Evolutionary conservation across 129 eudicot genomes (phyloP), one percentile per base, ranked within the genome.

Genomic region (Flaveria ramosissima): DNA sequence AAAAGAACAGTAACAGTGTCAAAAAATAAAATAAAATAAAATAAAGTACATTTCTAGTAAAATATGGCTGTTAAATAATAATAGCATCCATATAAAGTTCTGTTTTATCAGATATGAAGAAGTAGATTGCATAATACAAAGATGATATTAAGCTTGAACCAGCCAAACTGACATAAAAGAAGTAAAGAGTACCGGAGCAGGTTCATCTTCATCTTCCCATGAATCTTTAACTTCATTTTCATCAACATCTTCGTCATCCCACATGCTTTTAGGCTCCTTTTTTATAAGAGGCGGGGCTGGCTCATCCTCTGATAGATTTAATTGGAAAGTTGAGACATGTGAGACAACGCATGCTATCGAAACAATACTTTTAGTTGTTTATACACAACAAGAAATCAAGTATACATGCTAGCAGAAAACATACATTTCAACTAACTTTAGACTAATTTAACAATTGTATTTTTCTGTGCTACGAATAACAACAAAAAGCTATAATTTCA

Each of bases 151-250:
- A 8, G 30, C 30, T 52, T 20, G 12, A 57, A 57, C 64, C 64
- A 19, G 67, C 36, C 67, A 48, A 36, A 16, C 26, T 45, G 55
- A 68, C 64, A 39, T 70, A n/a, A 57, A 23, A 24, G 41, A 27
- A 47, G 2, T 36, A 64, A 2, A 41, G 53, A 50, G 41, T 89
- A 91, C 98, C 86, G 83, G 87, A 42, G 84, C 80, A 42, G 92
- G 85, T 68, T 89, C 97, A 56, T 93, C 98, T 2, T 90, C 97
- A 77, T 93, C 98, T 81, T 93, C 98, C 98, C 98, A 93, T 73
- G 98, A 93, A 10, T 87, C 97, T 85, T 91, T 93, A 56, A 93
- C 73, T 67, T 85, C 98, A 83, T 88, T 76, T 23, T 90, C 96
- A 69, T 91, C 98, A 39, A 57, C 80, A 79, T 93, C 98, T 83